Evolutionary conservation across 768 basidiomycete genomes (phyloP).

Genomic region (Podaxis pistillaris): DNA sequence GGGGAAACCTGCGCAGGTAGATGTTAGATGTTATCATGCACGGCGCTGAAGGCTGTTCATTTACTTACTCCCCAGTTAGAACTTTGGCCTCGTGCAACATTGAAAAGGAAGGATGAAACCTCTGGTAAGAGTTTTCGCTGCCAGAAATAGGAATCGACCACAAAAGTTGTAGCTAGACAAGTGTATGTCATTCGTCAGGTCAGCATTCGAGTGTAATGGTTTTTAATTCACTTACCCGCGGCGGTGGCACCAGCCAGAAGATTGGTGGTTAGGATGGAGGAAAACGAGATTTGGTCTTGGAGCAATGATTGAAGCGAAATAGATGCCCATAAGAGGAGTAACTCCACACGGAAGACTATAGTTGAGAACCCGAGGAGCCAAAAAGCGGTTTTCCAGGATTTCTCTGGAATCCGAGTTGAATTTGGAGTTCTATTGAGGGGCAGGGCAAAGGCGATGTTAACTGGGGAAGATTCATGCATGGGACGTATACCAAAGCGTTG

Average conservation of each 20-base stretch:
- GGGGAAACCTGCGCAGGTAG: slow-evolving; percentile 56
- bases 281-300: slow-evolving; percentile 39
- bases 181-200: no score
- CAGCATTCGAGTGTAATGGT: neutral
- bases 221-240: slow-evolving; percentile 38
- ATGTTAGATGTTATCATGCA: slow-evolving; percentile 5
- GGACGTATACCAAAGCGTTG: neutral
- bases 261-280: slow-evolving; percentile 46
- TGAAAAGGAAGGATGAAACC: slow-evolving; percentile 74
- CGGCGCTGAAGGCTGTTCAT: neutral
- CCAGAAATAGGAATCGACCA: slow-evolving; percentile 90
- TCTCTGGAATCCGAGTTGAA: slow-evolving; percentile 10
- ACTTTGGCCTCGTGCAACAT: slow-evolving; percentile 83
- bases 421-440: slow-evolving; percentile 35
- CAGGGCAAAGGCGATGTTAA: slow-evolving; percentile 9
- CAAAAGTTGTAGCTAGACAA: slow-evolving; percentile 51
- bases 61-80: slow-evolving; percentile 87
- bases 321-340: slow-evolving; percentile 64
- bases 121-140: slow-evolving; percentile 70
- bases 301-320: slow-evolving; percentile 55
- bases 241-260: slow-evolving; percentile 47
- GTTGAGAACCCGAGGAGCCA: slow-evolving; percentile 41
- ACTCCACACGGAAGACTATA: slow-evolving; percentile 78
- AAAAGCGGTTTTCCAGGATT: slow-evolving; percentile 9
- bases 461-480: neutral